Base-by-base conservation (phyloP, 2,329 filamentous ascomycete species). In the Exophiala mesophila region DNA sequence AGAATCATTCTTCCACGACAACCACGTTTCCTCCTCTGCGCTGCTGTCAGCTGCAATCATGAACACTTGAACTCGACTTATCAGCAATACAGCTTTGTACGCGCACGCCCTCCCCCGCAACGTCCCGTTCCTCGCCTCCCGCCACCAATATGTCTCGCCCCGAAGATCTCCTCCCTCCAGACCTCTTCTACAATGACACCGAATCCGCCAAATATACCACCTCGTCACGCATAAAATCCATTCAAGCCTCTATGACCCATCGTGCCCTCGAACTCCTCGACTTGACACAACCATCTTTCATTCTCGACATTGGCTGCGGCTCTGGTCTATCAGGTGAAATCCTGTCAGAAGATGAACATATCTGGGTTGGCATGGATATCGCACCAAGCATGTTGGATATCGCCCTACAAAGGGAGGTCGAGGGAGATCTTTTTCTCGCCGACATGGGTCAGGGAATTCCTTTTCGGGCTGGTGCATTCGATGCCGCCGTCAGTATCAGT, bases 201-300 rank as follows among this genome's bases (percentile, higher is more conserved):
- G 90, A 96, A 73, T 90, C 92, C 21, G 84, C 86, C 63, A 97
- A 97, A 74, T 98, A 98, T 73, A 97, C 92, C 6, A 96, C 90
- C 3, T 90, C 82, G 52, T 95, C 88, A 3, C 88, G 92, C 52
- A 97, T 98, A 61, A 87, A 92, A 59, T 88, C 86, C 57, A 95
- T 98, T 57, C 92, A 98, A 66, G 85, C 89, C 1, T 78, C 81
- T 50, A 98, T 98, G 92, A 95, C 92, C 19, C 77, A 88, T 56
- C 85, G 92, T 43, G 92, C 92, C 23, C 85, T 98, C 51, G 83
- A 92, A 61, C 85, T 98, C 12, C 87, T 98, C 57, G 77, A 87
- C 60, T 82, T 98, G 32, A 69, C 75, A 31, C 69, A 73, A 0
- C 86, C 92, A 3, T 94, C 88, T 4, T 69, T 97, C 39, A 89